phyloP scores from a whole-genome alignment of 2,329 filamentous ascomycete species.

The Colletotrichum trifolii region DNA sequence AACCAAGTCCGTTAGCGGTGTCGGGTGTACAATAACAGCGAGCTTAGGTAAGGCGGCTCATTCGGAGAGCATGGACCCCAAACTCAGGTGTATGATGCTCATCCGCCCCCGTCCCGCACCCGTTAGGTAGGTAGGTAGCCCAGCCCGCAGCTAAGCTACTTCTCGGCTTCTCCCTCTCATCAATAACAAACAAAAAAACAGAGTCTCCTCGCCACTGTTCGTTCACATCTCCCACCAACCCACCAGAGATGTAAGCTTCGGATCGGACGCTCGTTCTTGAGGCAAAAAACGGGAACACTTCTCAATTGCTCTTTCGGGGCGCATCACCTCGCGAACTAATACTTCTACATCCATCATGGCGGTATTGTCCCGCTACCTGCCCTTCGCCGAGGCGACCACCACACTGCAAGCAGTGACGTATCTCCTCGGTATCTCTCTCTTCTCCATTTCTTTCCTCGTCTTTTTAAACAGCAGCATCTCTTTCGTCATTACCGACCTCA shows the following conservation, averaged over 20 bases:
- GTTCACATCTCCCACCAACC: constrained; percentile 4
- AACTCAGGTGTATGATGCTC: constrained; percentile 29
- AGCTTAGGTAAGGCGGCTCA: constrained; percentile 32
- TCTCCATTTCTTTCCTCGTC: constrained; percentile 89
- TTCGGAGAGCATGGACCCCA: constrained; percentile 13
- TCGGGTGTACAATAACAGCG: constrained; percentile 3
- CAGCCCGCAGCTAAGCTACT: constrained; percentile 15
- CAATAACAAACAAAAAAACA: constrained; percentile 32
- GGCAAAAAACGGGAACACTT: constrained; percentile 25
- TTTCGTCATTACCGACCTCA: constrained; percentile 86
- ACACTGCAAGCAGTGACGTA: constrained; percentile 76
- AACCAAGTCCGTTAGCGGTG: constrained; percentile 14
- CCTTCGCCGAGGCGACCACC: constrained; percentile 71
- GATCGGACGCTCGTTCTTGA: constrained; percentile 21
- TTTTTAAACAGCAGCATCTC: constrained; percentile 88
- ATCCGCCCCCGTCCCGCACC: constrained; percentile 23
- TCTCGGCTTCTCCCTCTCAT: constrained; percentile 27
- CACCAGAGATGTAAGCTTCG: constrained; percentile 33
- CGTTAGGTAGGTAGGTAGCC: neutral
- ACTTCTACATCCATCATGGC: constrained; percentile 24
- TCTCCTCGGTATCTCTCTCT: constrained; percentile 83
- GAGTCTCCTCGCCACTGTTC: neutral
- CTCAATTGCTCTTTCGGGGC: constrained; percentile 21
- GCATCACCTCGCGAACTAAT: neutral
- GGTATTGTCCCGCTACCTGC: constrained; percentile 59